Percentiles rank a stretch among this genome's conserved stretches.
Evolutionary conservation across 148 eudicot genomes (phyloP).

Genomic region (Amaranthus palmeri): DNA sequence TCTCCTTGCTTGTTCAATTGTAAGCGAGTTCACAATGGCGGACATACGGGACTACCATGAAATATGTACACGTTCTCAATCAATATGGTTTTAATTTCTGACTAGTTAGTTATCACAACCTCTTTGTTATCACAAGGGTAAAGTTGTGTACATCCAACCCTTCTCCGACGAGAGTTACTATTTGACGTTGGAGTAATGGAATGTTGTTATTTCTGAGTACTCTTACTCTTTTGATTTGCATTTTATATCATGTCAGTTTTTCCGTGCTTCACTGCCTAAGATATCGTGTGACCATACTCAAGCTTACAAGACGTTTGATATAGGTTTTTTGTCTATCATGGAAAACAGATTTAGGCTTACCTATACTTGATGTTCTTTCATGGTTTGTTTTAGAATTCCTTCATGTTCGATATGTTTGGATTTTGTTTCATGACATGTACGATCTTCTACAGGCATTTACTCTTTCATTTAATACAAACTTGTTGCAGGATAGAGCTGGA

Average conservation of each 20-base stretch:
- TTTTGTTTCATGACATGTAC: not conserved
- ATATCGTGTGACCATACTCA: not conserved
- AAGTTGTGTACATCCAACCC: too few species aligned
- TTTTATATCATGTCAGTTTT: not conserved
- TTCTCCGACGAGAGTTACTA: too few species aligned
- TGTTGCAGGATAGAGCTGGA: constrained; percentile 36
- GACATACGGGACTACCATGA: not conserved
- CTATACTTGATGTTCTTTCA: not conserved
- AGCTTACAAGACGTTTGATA: not conserved
- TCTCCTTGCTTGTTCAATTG: not conserved
- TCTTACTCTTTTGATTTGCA: not conserved
- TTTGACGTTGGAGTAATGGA: too few species aligned
- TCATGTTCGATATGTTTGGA: not conserved
- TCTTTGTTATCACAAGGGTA: too few species aligned
- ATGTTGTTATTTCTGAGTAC: too few species aligned
- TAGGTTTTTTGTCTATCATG: not conserved
- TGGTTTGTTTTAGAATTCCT: not conserved
- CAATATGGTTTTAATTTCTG: not conserved
- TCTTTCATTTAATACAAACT: not conserved
- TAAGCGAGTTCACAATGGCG: not conserved
- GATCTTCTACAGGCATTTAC: not conserved
- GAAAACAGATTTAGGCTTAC: not conserved
- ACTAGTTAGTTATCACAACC: not conserved
- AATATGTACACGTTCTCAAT: not conserved
- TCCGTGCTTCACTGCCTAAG: not conserved